Base-by-base conservation (phyloP, 1,284 basidiomycete genomes). In the Agroathelia rolfsii region DNA sequence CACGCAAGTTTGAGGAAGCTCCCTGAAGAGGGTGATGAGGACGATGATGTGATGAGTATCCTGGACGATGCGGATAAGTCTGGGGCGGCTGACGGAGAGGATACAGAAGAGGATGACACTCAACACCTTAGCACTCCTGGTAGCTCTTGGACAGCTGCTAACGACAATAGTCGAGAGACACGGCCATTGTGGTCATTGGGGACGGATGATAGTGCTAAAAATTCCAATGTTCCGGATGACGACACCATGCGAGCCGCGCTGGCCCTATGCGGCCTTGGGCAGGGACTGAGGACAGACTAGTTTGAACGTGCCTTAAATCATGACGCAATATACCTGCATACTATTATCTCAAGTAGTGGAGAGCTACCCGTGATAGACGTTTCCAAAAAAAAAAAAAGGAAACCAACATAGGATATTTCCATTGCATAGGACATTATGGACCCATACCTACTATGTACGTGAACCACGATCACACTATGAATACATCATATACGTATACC, bases 181-280 rank as follows among this genome's bases (percentile, higher is more conserved):
- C 26, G 23, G 14, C 17, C 22, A 6, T 21, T 17, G 8, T 34
- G 29, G 26, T 28, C 13, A 14, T 23, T 17, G 21, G 17, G 14
- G 17, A 36, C 17, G n/a, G 17, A 31, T 29, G 34, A 38, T 20
- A 34, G 29, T n/a, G n/a, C n/a, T n/a, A n/a, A n/a, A n/a, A n/a
- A n/a, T n/a, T n/a, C n/a, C n/a, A n/a, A n/a, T 16, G 55, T 49
- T n/a, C 61, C 62, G 18, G 70, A 72, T 41, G 68, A 74, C n/a
- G 75, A 75, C 37, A 64, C 70, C 53, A 72, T 78, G 66, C 66
- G 65, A 35, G 75, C 75, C 25, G 75, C 75, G 12, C 52, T 75
- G 31, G 67, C 66, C 24, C 52, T 78, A 15, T 78, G 74, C 46
- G 73, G 73, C 23, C 61, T 78, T 30, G 69, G 72, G 30, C 59